These are phyloP conservation scores for Collybiopsis luxurians DNA, from an alignment of 768 basidiomycete species.

Conservation along the genomic window DNA sequence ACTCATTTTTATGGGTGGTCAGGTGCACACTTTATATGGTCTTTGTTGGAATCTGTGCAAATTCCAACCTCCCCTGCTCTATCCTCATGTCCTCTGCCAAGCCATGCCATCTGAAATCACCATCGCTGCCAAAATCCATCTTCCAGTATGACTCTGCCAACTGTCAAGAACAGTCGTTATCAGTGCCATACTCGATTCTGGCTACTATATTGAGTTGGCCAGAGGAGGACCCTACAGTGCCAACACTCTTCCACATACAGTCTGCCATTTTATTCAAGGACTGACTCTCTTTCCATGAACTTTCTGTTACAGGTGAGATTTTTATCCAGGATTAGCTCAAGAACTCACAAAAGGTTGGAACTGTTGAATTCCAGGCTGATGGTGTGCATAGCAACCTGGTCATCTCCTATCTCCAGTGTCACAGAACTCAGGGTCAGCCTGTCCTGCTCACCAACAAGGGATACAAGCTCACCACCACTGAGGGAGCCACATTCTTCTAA, in stretches of 20 bases:
- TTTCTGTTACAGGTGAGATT: constrained; percentile 80
- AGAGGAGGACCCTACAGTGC: constrained; percentile 97
- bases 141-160: constrained; percentile 98
- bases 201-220: constrained; percentile 95
- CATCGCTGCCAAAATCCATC: constrained; percentile 99
- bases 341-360: constrained; percentile 83
- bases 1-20: constrained; percentile 92
- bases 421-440: constrained; percentile 81
- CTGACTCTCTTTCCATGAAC: constrained; percentile 77
- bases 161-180: constrained; percentile 96
- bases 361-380: constrained; percentile 82
- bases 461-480: constrained; percentile 73
- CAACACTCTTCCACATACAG: constrained; percentile 83
- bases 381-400: constrained; percentile 93
- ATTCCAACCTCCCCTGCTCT: constrained; percentile 85
- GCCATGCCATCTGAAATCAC: no score
- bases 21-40: constrained; percentile 85
- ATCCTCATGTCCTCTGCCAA: constrained; percentile 96
- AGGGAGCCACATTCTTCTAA: constrained; percentile 63
- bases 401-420: no score
- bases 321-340: constrained; percentile 89
- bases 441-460: constrained; percentile 81
- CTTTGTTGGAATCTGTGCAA: constrained; percentile 90
- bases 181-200: constrained; percentile 86
- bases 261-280: constrained; percentile 93